Evolutionary conservation across 1,284 basidiomycete species (phyloP), one percentile per base, ranked within the genome.

Genomic region (Albatrellus sp.): DNA sequence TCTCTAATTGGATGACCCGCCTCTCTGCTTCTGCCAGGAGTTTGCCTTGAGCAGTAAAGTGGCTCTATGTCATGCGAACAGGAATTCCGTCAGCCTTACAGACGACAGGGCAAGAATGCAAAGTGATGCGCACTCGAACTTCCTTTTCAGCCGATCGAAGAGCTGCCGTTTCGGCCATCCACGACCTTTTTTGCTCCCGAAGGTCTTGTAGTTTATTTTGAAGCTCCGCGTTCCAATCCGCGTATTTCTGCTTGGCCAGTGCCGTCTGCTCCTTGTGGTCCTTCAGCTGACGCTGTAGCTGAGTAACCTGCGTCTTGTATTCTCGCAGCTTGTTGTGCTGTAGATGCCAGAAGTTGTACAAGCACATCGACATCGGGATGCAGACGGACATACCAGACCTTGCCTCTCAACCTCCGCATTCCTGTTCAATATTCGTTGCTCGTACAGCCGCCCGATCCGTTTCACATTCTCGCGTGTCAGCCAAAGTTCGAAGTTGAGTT

Each of bases 401-500:
- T 90, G 88, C 38, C 84, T 68, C 57, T 90, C 87, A 6, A 73
- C 71, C 57, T 90, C 87, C 20, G 81, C 81, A 41, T 74, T 79
- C 52, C 75, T 74, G 45, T 80, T 76, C 20, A 83, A 57, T 24
- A 84, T 73, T n/a, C 72, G 74, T 50, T 87, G 80, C 49, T 80
- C 71, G 54, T 85, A 81, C 42, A 90, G 60, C 37, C 77, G 68
- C n/a, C 80, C 82, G 44, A 90, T 82, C 52, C 88, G 83, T 56
- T 75, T 75, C 43, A 82, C 70, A 49, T 87, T 87, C 60, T 88
- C 77, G 51, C 82, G 67, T 48, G 82, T 78, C 36, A 84, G 65
- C 81, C 85, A 90, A 17, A 80, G 64, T 62, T 90, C 83, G 47
- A 89, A 85, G 55, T 87, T 86, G 35, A 89, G 72, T 51, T 89